Conservation (phyloP, 306 rosid species). For the Malus sieversii region DNA sequence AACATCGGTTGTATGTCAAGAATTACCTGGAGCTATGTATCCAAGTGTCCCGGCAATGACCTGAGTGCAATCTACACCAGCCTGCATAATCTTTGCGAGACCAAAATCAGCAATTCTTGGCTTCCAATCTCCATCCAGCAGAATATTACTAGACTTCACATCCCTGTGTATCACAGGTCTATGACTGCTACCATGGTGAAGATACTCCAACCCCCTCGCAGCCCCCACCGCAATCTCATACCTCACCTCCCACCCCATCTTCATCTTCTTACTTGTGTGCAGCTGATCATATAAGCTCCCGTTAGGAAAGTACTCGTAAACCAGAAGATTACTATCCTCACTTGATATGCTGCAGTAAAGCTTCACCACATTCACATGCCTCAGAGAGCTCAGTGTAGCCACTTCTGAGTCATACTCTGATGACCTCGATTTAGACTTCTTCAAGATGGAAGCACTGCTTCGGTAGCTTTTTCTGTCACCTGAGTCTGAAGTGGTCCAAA, state of each 20-base stretch:
- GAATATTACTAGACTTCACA: conserved; percentile 81
- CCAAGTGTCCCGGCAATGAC: conserved; percentile 84
- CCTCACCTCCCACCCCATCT: conserved; percentile 75
- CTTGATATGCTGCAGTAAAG: conserved; percentile 83
- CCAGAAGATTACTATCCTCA: conserved; percentile 76
- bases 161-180: conserved; percentile 79
- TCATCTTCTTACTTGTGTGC: conserved; percentile 41
- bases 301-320: conserved; percentile 80
- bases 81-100: conserved; percentile 67
- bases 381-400: conserved; percentile 71
- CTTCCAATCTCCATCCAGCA: conserved; percentile 70
- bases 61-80: conserved; percentile 57
- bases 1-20: neutral
- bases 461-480: conserved; percentile 26
- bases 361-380: conserved; percentile 90
- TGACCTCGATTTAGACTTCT: conserved; percentile 24
- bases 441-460: conserved; percentile 56
- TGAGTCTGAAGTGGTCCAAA: conserved; percentile 46
- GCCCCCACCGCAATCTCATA: conserved; percentile 79
- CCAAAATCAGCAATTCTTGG: conserved; percentile 93
- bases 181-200: conserved; percentile 64
- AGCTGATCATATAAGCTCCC: conserved; percentile 89
- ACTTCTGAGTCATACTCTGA: conserved; percentile 76
- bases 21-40: conserved; percentile 82
- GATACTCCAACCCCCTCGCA: conserved; percentile 81